These are phyloP conservation scores for Butyriboletus regius DNA, from an alignment of 1,284 basidiomycete genomes.

Conservation along the genomic window DNA sequence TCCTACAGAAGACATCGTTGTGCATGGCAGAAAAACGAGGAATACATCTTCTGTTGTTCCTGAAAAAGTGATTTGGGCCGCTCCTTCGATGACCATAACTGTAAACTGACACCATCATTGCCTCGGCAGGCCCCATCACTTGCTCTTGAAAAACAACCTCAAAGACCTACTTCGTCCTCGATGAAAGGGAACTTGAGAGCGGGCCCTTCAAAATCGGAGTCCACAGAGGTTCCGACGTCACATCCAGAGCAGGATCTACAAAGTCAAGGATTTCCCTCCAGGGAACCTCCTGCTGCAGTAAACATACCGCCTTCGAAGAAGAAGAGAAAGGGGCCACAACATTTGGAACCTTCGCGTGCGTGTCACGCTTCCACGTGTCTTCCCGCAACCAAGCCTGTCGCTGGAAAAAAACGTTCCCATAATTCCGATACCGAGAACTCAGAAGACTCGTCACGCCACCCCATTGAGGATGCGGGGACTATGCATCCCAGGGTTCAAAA, in stretches of 20 bases:
- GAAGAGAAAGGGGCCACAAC: background rate
- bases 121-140: constrained; percentile 1
- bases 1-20: constrained; percentile 1
- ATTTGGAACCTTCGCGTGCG: background rate
- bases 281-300: background rate
- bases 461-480: constrained; percentile 5
- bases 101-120: constrained; percentile 3
- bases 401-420: constrained; percentile 19
- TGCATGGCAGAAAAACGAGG: constrained; percentile 6
- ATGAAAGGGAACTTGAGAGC: constrained; percentile 7
- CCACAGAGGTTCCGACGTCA: constrained; percentile 33
- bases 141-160: constrained; percentile 6
- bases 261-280: background rate
- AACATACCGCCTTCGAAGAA: constrained; percentile 5
- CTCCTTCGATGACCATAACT: background rate
- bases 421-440: constrained; percentile 27
- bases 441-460: constrained; percentile 8
- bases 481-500: constrained; percentile 21
- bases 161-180: constrained; percentile 7
- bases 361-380: constrained; percentile 1
- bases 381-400: constrained; percentile 4
- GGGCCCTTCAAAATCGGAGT: constrained; percentile 16
- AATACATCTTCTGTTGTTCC: background rate
- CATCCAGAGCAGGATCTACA: constrained; percentile 34
- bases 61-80: constrained; percentile 17